These are phyloP conservation scores for Phytophthora aleatoria DNA, from an alignment of 352 stramenopile species.

Conservation along the genomic window DNA sequence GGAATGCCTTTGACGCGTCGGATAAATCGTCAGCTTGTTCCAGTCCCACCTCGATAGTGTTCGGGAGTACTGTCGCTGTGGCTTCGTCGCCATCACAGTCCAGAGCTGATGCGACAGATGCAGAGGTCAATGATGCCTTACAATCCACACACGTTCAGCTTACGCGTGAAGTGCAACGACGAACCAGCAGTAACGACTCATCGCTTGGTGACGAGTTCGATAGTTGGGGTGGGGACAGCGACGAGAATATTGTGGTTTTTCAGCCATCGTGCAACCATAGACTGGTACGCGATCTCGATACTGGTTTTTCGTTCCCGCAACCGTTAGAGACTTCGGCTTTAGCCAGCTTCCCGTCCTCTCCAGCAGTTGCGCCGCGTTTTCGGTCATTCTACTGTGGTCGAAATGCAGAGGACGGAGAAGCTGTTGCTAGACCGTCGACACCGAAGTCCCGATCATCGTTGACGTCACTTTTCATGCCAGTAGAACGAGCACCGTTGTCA, in stretches of 20 bases:
- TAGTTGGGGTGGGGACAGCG: slow-evolving; percentile 31
- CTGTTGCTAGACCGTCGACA: slow-evolving; percentile 14
- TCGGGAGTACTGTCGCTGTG: slow-evolving; percentile 38
- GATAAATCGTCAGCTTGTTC: slow-evolving; percentile 36
- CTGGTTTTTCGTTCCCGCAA: slow-evolving; percentile 61
- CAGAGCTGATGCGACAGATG: slow-evolving; percentile 22
- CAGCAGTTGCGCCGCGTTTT: slow-evolving; percentile 25
- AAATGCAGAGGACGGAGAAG: slow-evolving; percentile 15
- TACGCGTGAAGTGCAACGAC: slow-evolving; percentile 13
- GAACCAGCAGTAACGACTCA: slow-evolving; percentile 15
- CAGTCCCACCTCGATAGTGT: slow-evolving; percentile 29
- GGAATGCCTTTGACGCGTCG: slow-evolving; percentile 24
- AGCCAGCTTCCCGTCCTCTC: slow-evolving; percentile 30
- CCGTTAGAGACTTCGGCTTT: slow-evolving; percentile 35
- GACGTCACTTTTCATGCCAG: slow-evolving; percentile 41
- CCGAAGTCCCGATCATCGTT: slow-evolving; percentile 39
- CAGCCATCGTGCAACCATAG: slow-evolving; percentile 46
- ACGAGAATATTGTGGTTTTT: slow-evolving; percentile 16
- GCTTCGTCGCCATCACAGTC: slow-evolving; percentile 36
- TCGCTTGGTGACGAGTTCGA: slow-evolving; percentile 17
- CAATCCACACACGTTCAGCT: slow-evolving; percentile 28
- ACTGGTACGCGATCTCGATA: slow-evolving; percentile 62
- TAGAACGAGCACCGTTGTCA: slow-evolving; percentile 31
- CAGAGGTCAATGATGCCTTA: slow-evolving; percentile 36
- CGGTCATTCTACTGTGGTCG: slow-evolving; percentile 19